Percentiles rank a stretch among this genome's conserved stretches.
phyloP scores from a whole-genome alignment of 1,284 basidiomycete genomes.

The Sanghuangporus baumii region DNA sequence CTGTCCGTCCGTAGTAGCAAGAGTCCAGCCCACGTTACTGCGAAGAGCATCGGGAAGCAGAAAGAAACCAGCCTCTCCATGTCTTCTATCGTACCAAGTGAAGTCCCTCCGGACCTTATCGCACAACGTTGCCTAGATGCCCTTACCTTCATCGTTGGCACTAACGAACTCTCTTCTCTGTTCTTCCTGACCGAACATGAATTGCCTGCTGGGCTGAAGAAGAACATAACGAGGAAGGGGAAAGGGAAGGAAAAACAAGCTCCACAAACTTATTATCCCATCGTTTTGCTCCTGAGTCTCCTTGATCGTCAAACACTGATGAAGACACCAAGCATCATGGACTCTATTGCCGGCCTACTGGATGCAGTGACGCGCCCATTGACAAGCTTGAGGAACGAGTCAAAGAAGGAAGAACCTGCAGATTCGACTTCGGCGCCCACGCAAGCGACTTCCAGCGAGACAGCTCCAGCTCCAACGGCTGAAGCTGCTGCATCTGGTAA shows the following conservation, averaged over 20 bases:
- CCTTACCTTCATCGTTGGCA: constrained; percentile 77
- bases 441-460: constrained; percentile 10
- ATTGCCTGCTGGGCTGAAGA: constrained; percentile 68
- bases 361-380: constrained; percentile 84
- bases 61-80: constrained; percentile 50
- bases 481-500: constrained; percentile 17
- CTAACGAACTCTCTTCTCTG: constrained; percentile 77
- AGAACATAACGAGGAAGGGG: constrained; percentile 71
- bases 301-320: constrained; percentile 82
- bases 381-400: constrained; percentile 50
- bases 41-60: constrained; percentile 69
- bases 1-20: constrained; percentile 77
- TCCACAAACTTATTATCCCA: constrained; percentile 82
- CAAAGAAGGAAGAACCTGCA: constrained; percentile 29
- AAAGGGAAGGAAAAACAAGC: constrained; percentile 88
- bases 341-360: constrained; percentile 81
- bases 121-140: constrained; percentile 92
- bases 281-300: constrained; percentile 81
- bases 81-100: constrained; percentile 65
- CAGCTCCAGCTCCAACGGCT: constrained; percentile 17
- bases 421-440: neutral
- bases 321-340: constrained; percentile 85
- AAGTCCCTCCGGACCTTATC: constrained; percentile 85
- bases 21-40: constrained; percentile 44
- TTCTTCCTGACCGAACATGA: constrained; percentile 97